These are phyloP conservation scores for Trametes cubensis DNA, from an alignment of 768 basidiomycete species.

Conservation along the genomic window DNA sequence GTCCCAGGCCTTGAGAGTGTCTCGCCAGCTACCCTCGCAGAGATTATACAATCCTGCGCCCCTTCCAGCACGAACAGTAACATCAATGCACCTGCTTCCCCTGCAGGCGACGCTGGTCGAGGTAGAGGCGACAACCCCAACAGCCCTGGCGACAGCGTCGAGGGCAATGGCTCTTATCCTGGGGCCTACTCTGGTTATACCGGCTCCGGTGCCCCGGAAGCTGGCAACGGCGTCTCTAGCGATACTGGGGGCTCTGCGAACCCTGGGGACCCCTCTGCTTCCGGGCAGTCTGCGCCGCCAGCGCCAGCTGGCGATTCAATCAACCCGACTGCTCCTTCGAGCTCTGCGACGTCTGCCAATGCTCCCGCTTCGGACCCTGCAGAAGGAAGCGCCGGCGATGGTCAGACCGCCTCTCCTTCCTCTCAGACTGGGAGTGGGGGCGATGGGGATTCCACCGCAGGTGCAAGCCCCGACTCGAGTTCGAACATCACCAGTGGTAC, in stretches of 20 bases:
- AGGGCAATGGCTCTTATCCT: not conserved
- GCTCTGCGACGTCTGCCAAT: not conserved
- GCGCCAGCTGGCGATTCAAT: not conserved
- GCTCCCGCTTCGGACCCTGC: not conserved
- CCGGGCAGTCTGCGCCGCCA: not conserved
- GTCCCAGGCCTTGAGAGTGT: not conserved
- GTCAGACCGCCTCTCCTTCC: not conserved
- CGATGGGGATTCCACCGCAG: not conserved
- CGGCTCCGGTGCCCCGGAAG: not conserved
- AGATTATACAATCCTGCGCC: not conserved
- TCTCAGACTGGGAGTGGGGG: not conserved
- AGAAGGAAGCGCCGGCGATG: not conserved
- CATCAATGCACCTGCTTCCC: not conserved
- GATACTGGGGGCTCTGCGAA: too few relatives aligned
- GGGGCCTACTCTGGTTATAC: not conserved
- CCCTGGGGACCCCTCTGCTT: not conserved
- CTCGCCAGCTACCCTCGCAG: not conserved
- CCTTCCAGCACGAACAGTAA: not conserved
- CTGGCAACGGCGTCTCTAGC: not conserved
- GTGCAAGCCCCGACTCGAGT: not conserved
- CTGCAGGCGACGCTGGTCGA: not conserved
- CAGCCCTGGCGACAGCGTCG: not conserved
- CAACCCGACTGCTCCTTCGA: not conserved
- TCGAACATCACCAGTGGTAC: not conserved
- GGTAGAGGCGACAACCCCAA: not conserved